Evolutionary conservation across 1,284 basidiomycete genomes (phyloP).

Genomic region (Moesziomyces parantarcticus): DNA sequence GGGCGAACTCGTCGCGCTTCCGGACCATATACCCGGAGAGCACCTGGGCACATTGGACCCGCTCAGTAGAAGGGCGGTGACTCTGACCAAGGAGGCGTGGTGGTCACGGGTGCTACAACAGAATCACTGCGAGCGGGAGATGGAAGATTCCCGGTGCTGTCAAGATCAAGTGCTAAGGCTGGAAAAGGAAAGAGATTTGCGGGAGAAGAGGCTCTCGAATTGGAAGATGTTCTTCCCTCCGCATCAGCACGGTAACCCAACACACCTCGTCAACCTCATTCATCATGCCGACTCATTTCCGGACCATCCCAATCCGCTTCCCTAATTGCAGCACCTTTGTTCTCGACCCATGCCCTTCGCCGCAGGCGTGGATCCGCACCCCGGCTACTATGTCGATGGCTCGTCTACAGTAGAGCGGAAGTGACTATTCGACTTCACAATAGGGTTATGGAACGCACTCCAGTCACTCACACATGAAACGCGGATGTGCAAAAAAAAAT

Average conservation of each 20-base stretch:
- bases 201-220: conserved; percentile 8
- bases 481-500: too few species aligned
- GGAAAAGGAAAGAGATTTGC: background rate
- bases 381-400: too few species aligned
- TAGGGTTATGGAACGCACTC: too few species aligned
- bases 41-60: conserved; percentile 1
- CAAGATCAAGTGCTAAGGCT: background rate
- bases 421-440: too few species aligned
- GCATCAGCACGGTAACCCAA: conserved; percentile 13
- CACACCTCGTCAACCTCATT: conserved; percentile 26
- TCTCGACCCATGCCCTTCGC: background rate
- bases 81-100: conserved; percentile 35
- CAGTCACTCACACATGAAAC: too few species aligned
- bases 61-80: conserved; percentile 26
- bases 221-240: conserved; percentile 42
- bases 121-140: conserved; percentile 6
- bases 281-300: conserved; percentile 37
- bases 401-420: too few species aligned
- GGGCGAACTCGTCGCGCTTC: conserved; percentile 18
- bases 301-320: conserved; percentile 24
- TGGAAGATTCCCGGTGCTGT: background rate
- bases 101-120: conserved; percentile 35
- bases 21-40: background rate
- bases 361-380: background rate
- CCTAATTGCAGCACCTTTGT: background rate